Evolutionary conservation across 371 early-diverging fungal species (phyloP), one percentile per base, ranked within the genome.

Genomic region (Syncephalastrum racemosum): DNA sequence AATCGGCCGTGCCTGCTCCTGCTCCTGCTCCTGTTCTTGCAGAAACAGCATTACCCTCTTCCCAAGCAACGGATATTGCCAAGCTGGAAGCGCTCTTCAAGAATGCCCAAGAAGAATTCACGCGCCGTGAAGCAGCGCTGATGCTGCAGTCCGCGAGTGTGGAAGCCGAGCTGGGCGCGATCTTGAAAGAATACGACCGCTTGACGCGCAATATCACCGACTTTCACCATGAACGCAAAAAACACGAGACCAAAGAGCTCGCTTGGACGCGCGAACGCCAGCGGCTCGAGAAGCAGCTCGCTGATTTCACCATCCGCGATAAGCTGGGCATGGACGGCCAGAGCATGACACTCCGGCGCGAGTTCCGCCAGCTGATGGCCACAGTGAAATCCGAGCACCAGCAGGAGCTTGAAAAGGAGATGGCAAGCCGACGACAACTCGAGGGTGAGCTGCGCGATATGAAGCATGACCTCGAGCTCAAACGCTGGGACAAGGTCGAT

Each of bases 341-440:
- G 1, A 82, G 78, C 0, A 64, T 73, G 23, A 65, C 77, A 0
- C 52, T 85, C 46, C 63, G 82, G 19, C 80, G 73, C 50, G 85
- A 85, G 48, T 85, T 85, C 62, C 56, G 85, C 31, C 63, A 76
- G 14, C 64, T 82, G 50, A 82, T 85, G 78, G 58, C 66, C 4
- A 67, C 68, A 24, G 62, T 78, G 2, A 77, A 80, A 36, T 62
- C 66, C 16, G 77, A 79, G 15, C 82, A 85, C 40, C 63, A 64
- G 24, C 62, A 64, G 56, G 67, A 59, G 4, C 56, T 85, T 6
- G 60, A 73, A 15, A 59, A 69, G 27, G 84, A 81, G 49, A 53
- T 69, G 1, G 69, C 68, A 3, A 57, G 64, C 31, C 72, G 71
- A 45, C 59, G 64, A 42, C 58, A 68, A 16, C 41, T 82, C 3